phyloP scores from a whole-genome alignment of 352 stramenopile genomes.

The Phytophthora kernoviae region DNA sequence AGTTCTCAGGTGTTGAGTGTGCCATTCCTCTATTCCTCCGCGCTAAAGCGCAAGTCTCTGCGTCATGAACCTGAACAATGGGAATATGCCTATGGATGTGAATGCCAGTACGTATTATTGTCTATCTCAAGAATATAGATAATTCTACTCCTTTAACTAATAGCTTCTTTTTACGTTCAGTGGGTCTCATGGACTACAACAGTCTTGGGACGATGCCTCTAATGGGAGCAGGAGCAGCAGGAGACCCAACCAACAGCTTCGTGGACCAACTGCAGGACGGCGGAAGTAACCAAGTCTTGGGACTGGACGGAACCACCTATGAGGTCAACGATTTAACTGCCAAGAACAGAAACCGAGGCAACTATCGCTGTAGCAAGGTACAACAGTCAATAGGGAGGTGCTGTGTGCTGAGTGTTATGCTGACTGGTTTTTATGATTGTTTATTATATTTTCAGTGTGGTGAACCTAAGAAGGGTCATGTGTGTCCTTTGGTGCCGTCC shows the following conservation, averaged over 20 bases:
- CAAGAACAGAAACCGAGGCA: slow-evolving; percentile 85
- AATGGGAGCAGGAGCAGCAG: slow-evolving; percentile 20
- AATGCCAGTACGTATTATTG: slow-evolving; percentile 32
- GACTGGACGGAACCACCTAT: slow-evolving; percentile 26
- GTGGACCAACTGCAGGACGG: slow-evolving; percentile 64
- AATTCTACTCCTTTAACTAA: no score
- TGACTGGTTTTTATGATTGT: not conserved
- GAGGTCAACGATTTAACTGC: slow-evolving; percentile 48
- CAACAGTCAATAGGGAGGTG: no score
- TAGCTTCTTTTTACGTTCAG: slow-evolving; percentile 32
- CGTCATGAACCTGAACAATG: slow-evolving; percentile 17
- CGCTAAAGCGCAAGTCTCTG: slow-evolving; percentile 1
- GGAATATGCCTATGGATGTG: slow-evolving; percentile 40
- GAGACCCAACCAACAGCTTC: slow-evolving; percentile 41
- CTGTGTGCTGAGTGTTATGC: not conserved
- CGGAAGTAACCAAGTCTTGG: slow-evolving; percentile 14
- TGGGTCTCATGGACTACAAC: slow-evolving; percentile 61
- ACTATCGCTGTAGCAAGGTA: slow-evolving; percentile 88
- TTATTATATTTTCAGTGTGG: slow-evolving; percentile 51
- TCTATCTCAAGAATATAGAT: no score
- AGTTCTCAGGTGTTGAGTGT: slow-evolving; percentile 15
- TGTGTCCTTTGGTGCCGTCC: slow-evolving; percentile 79
- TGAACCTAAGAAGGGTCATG: slow-evolving; percentile 87
- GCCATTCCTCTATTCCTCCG: no score
- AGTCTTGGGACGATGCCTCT: slow-evolving; percentile 50